phyloP scores from a whole-genome alignment of 306 rosid species.

The Pyrus betulifolia region DNA sequence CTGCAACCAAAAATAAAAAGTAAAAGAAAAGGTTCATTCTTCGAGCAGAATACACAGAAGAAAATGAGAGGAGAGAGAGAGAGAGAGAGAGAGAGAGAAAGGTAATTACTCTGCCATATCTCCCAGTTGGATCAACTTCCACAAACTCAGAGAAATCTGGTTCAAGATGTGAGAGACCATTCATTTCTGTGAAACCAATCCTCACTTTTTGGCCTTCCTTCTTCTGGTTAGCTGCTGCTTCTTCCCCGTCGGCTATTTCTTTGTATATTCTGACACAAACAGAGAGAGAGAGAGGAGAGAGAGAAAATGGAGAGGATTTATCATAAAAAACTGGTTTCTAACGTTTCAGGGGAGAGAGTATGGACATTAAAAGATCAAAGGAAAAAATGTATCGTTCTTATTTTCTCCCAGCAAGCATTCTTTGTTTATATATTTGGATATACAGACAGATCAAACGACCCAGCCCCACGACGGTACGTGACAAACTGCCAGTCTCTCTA shows the following conservation, averaged over 20 bases:
- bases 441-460: not conserved
- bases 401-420: not conserved
- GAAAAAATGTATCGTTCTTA: not conserved
- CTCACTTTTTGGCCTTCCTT: not conserved
- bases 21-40: constrained; percentile 14
- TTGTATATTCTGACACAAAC: constrained; percentile 26
- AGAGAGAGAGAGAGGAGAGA: not conserved
- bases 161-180: constrained; percentile 42
- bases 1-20: constrained; percentile 34
- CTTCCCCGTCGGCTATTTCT: constrained; percentile 4
- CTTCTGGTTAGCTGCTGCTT: constrained; percentile 1
- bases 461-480: not conserved
- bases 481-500: not conserved
- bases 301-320: constrained; percentile 1
- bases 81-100: constrained; percentile 4
- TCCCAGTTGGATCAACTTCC: constrained; percentile 96
- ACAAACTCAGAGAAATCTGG: constrained; percentile 60
- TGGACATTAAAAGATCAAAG: not conserved
- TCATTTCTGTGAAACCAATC: constrained; percentile 36
- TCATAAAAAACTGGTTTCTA: not conserved
- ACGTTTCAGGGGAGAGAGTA: not conserved
- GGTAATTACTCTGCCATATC: constrained; percentile 88
- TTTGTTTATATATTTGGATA: not conserved
- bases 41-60: not conserved
- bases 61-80: not conserved